These are phyloP conservation scores for Dactylellina drechsleri DNA, from an alignment of 2,329 filamentous ascomycete genomes.

Conservation along the genomic window DNA sequence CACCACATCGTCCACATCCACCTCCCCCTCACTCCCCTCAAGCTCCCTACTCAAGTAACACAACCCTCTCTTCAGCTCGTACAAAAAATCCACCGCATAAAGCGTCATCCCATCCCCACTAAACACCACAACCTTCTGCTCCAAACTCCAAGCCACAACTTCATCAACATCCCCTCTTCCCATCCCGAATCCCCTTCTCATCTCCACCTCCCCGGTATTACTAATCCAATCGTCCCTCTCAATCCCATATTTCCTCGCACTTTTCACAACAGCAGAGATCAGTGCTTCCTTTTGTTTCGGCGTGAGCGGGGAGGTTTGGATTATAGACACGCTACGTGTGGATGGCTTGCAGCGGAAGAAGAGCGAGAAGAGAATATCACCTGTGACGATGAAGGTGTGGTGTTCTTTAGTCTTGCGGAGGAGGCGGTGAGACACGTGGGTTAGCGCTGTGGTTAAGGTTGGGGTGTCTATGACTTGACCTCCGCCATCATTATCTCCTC, in stretches of 20 bases:
- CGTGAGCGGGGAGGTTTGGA: constrained; percentile 33
- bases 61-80: constrained; percentile 72
- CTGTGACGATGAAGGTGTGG: constrained; percentile 52
- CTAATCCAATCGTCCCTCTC: constrained; percentile 45
- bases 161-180: constrained; percentile 60
- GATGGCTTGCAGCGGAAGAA: constrained; percentile 30
- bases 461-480: constrained; percentile 33
- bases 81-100: constrained; percentile 71
- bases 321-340: constrained; percentile 21
- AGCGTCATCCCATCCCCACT: constrained; percentile 70
- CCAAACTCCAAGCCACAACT: constrained; percentile 68
- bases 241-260: constrained; percentile 37
- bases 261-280: constrained; percentile 23
- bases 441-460: constrained; percentile 39
- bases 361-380: constrained; percentile 36
- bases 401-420: constrained; percentile 49
- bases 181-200: constrained; percentile 14
- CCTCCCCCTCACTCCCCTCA: constrained; percentile 13
- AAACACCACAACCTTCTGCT: constrained; percentile 72
- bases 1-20: constrained; percentile 51
- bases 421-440: constrained; percentile 39
- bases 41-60: constrained; percentile 24
- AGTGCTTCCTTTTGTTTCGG: constrained; percentile 32
- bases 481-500: not conserved
- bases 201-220: constrained; percentile 37